Conservation (phyloP, 257 asterid genomes). For the Capsicum pubescens region DNA sequence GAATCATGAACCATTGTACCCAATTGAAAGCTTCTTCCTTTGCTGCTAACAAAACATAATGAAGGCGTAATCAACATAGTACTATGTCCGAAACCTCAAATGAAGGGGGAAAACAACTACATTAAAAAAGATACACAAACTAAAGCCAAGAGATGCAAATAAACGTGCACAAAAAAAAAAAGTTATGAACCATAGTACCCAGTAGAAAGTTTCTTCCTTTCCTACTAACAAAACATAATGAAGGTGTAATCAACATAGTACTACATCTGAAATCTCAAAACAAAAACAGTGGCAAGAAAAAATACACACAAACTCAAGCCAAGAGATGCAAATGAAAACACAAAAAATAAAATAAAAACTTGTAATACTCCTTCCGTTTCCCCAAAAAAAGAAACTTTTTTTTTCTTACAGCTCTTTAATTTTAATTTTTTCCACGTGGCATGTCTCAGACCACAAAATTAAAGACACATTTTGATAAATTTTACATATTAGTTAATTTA, state of each 20-base stretch:
- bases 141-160: background rate
- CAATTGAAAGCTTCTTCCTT: background rate
- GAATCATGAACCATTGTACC: background rate
- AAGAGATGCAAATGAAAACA: background rate
- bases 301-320: background rate
- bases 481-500: no score
- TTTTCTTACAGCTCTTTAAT: no score
- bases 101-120: background rate
- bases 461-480: no score
- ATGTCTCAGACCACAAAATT: no score
- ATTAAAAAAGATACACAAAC: background rate
- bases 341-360: background rate
- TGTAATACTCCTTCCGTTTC: no score
- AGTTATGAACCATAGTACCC: background rate
- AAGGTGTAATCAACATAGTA: background rate
- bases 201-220: background rate
- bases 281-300: background rate
- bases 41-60: background rate
- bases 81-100: background rate
- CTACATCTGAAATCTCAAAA: background rate
- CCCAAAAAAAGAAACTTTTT: no score
- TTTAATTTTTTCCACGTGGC: no score
- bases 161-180: background rate
- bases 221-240: background rate
- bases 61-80: background rate